These are phyloP conservation scores for Lentinula detonsa DNA, from an alignment of 768 basidiomycete species.

Conservation along the genomic window DNA sequence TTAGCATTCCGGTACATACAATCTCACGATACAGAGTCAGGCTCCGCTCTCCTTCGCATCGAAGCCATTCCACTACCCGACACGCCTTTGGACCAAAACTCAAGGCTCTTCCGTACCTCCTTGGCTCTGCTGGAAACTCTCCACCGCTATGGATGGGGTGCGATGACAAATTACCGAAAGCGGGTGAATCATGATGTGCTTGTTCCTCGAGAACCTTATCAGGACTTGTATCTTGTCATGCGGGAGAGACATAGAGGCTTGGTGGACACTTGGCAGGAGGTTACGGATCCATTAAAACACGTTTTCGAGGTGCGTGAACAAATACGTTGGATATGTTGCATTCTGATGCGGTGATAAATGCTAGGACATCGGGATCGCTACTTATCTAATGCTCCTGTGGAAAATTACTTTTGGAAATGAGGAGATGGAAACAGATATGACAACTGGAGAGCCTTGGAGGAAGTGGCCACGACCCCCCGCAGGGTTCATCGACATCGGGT, in stretches of 20 bases:
- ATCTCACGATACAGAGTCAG: background rate
- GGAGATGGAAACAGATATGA: background rate
- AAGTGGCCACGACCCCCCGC: constrained; percentile 73
- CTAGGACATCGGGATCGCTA: constrained; percentile 92
- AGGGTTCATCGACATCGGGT: constrained; percentile 91
- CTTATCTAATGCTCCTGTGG: constrained; percentile 91
- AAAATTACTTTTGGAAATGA: constrained; percentile 50
- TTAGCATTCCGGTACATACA: constrained; percentile 75
- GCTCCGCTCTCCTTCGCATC: constrained; percentile 38
- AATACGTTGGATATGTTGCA: background rate
- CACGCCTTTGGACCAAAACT: constrained; percentile 43
- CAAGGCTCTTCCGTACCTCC: constrained; percentile 75
- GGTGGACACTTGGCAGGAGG: constrained; percentile 70
- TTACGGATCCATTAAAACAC: constrained; percentile 84
- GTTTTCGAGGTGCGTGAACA: constrained; percentile 66
- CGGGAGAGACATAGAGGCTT: constrained; percentile 79
- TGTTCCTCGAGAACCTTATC: constrained; percentile 71
- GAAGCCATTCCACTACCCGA: constrained; percentile 50
- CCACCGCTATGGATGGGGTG: constrained; percentile 88
- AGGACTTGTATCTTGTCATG: constrained; percentile 86
- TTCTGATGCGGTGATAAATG: background rate
- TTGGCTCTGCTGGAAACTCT: constrained; percentile 76
- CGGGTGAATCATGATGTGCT: constrained; percentile 80
- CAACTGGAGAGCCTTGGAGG: constrained; percentile 46
- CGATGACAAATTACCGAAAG: constrained; percentile 77